Evolutionary conservation across 1,284 basidiomycete genomes (phyloP).

Genomic region (Papiliotrema flavescens): DNA sequence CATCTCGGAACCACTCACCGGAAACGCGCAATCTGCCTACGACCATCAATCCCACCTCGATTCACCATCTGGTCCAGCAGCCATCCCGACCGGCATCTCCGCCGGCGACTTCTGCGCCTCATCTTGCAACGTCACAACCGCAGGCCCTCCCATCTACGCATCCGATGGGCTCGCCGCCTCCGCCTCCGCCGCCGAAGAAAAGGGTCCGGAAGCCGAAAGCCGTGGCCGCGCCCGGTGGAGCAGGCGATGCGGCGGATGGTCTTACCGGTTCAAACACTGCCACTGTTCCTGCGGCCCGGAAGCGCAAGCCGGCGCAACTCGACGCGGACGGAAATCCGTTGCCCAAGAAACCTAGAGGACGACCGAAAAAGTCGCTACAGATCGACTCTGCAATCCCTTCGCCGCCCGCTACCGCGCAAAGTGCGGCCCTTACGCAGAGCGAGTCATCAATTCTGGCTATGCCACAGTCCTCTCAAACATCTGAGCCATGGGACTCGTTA

Average conservation of each 20-base stretch:
- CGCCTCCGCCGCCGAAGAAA: conserved; percentile 68
- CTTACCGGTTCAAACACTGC: background rate
- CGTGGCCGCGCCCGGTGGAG: background rate
- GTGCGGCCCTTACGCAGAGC: too few species aligned
- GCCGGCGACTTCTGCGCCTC: background rate
- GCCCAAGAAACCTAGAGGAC: background rate
- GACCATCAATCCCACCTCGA: background rate
- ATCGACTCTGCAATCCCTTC: background rate
- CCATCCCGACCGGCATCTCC: background rate
- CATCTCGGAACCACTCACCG: background rate
- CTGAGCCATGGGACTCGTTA: too few species aligned
- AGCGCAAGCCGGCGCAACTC: background rate
- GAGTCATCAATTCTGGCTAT: background rate
- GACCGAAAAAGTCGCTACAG: background rate
- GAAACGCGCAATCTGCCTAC: too few species aligned
- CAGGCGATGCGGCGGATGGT: background rate
- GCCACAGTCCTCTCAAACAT: background rate
- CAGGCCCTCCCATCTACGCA: background rate
- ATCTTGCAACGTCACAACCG: background rate
- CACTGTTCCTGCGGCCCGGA: background rate
- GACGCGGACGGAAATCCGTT: background rate
- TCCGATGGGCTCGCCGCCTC: background rate
- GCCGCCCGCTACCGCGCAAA: background rate
- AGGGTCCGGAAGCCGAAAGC: conserved; percentile 51
- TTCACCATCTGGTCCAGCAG: background rate